Base-by-base conservation (phyloP, 352 stramenopile species). In the Globisporangium perplexum region DNA sequence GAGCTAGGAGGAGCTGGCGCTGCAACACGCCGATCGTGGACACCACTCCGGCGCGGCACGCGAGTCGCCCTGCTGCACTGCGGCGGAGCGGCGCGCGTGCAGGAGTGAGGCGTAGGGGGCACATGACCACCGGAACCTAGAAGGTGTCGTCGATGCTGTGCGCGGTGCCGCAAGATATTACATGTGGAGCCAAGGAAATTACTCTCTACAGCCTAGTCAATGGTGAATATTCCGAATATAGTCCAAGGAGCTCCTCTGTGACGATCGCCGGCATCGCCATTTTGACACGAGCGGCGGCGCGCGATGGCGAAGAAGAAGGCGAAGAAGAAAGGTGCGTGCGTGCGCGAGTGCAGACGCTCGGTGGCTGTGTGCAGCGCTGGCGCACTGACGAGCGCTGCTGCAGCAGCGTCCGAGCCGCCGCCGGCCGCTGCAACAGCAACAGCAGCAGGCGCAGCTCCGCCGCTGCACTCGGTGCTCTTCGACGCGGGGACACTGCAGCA, bases 221-320 rank as follows among this genome's bases (percentile, higher is more conserved):
- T n/a, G n/a, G n/a, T n/a, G n/a, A n/a, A n/a, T n/a, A n/a, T n/a
- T n/a, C n/a, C n/a, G n/a, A n/a, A n/a, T n/a, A n/a, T n/a, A n/a
- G n/a, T n/a, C n/a, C n/a, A n/a, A n/a, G n/a, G n/a, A n/a, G n/a
- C n/a, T n/a, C n/a, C 18, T 42, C 7, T 42, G 36, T 42, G 36
- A 42, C 14, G 36, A 10, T 15, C 36, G n/a, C n/a, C n/a, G n/a
- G n/a, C n/a, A 42, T 10, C 31, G 11, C 8, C 46, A 54, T 45
- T 45, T n/a, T 26, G 17, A 14, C 14, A n/a, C 14, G 23, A 15
- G 49, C 49, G 7, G 35, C 28, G 35, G 28, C 30, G 31, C 45
- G 45, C 50, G n/a, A 92, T 92, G 82, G 75, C 61, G 54, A 74
- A 74, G 35, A 93, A 91, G 75, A 93, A 91, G 59, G 73, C 57